Evolutionary conservation across 140 eudicot genomes (phyloP).

Genomic region (Senecio squalidus): DNA sequence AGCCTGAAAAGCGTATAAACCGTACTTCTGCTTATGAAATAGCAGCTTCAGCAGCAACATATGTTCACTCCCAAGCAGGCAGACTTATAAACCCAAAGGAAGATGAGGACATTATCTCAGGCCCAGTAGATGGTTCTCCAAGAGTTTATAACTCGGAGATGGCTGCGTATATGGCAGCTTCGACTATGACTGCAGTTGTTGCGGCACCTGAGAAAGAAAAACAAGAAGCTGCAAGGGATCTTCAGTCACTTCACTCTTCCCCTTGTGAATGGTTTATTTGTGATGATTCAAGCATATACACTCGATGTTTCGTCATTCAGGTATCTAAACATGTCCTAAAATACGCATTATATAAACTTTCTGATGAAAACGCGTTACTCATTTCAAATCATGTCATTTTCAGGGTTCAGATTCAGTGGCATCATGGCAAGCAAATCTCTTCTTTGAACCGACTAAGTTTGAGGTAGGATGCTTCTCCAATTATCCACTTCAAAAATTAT

Average conservation of each 20-base stretch:
- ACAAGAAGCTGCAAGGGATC: conserved; percentile 69
- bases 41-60: conserved; percentile 89
- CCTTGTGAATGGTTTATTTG: conserved; percentile 96
- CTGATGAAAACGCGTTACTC: background rate
- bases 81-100: conserved; percentile 24
- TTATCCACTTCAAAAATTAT: background rate
- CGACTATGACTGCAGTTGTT: conserved; percentile 92
- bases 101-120: conserved; percentile 3
- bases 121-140: conserved; percentile 18
- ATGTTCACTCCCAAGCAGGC: conserved; percentile 55
- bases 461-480: conserved; percentile 46
- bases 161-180: conserved; percentile 88
- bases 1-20: conserved; percentile 2
- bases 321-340: conserved; percentile 20
- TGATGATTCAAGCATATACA: conserved; percentile 66
- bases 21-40: conserved; percentile 66
- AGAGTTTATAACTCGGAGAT: conserved; percentile 56
- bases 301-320: conserved; percentile 87
- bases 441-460: conserved; percentile 77
- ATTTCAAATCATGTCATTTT: conserved; percentile 2
- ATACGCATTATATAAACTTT: background rate
- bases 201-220: conserved; percentile 83
- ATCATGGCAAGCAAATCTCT: conserved; percentile 91
- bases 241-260: conserved; percentile 70
- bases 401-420: conserved; percentile 92